Evolutionary conservation across 345 rosid genomes (phyloP).

Genomic region (Arabis hirsuta): DNA sequence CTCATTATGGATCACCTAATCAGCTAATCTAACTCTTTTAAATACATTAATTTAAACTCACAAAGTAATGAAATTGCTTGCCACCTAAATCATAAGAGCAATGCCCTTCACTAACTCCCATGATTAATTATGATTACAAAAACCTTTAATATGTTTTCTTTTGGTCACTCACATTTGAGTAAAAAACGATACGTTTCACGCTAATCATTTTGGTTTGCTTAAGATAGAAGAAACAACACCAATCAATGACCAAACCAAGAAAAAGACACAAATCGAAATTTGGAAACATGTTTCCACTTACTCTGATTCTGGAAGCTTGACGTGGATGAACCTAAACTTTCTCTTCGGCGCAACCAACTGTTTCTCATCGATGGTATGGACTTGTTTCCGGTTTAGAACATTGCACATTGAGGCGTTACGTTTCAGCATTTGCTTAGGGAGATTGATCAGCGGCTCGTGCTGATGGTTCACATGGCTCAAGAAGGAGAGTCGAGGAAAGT

Average conservation of each 20-base stretch:
- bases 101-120: slow-evolving; percentile 30
- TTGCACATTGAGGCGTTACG: slow-evolving; percentile 77
- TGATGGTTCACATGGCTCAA: slow-evolving; percentile 46
- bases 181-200: not conserved
- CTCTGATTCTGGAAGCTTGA: slow-evolving; percentile 68
- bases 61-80: not conserved
- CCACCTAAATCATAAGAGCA: slow-evolving; percentile 30
- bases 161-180: slow-evolving; percentile 16
- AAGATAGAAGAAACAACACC: slow-evolving; percentile 29
- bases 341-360: slow-evolving; percentile 61
- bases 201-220: slow-evolving; percentile 25
- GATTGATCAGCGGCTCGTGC: slow-evolving; percentile 38
- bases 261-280: not conserved
- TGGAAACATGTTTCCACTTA: slow-evolving; percentile 47
- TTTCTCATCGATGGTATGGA: slow-evolving; percentile 50
- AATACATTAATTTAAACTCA: not conserved
- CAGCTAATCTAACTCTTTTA: slow-evolving; percentile 15
- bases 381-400: slow-evolving; percentile 70
- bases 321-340: slow-evolving; percentile 82
- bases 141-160: not conserved
- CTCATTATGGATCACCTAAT: slow-evolving; percentile 33
- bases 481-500: slow-evolving; percentile 47
- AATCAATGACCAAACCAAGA: slow-evolving; percentile 30
- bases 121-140: slow-evolving; percentile 33
- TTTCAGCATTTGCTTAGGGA: slow-evolving; percentile 52